A percentile compares a stretch with the other conserved stretches of the same genome.
These are phyloP conservation scores for Austroboletus niveus DNA, from an alignment of 1,284 basidiomycete species.

Conservation along the genomic window DNA sequence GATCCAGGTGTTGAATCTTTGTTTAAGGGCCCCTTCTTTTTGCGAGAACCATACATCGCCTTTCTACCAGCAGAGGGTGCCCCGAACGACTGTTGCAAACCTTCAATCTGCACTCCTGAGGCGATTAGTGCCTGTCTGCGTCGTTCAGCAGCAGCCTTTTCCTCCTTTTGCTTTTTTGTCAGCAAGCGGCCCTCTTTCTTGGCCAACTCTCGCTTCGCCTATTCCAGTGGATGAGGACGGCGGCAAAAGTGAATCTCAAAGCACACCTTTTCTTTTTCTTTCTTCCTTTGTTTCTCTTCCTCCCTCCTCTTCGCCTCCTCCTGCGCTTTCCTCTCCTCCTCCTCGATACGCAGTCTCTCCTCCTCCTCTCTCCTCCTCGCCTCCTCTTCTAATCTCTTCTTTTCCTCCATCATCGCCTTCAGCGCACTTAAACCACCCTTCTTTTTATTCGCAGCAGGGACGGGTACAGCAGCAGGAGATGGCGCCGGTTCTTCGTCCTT, in stretches of 20 bases:
- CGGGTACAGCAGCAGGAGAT: conserved; percentile 45
- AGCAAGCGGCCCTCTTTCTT: conserved; percentile 90
- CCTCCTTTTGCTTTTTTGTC: conserved; percentile 96
- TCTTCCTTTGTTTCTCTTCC: conserved; percentile 82
- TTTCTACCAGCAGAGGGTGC: conserved; percentile 57
- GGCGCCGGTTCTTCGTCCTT: conserved; percentile 65
- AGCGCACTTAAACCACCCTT: conserved; percentile 69
- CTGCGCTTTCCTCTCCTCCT: conserved; percentile 75
- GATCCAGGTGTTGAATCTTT: conserved; percentile 42
- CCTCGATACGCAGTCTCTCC: conserved; percentile 75
- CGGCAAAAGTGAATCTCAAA: conserved; percentile 3
- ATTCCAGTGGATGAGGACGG: conserved; percentile 10
- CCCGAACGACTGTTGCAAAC: conserved; percentile 60
- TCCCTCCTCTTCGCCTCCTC: conserved; percentile 77
- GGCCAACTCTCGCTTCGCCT: conserved; percentile 82
- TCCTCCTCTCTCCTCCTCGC: conserved; percentile 66
- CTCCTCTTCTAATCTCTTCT: conserved; percentile 85
- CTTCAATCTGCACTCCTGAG: conserved; percentile 90
- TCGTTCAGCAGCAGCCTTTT: conserved; percentile 88
- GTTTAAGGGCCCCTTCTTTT: conserved; percentile 66
- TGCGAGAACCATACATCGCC: conserved; percentile 80
- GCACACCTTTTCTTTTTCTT: conserved; percentile 87
- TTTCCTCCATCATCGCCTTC: conserved; percentile 87
- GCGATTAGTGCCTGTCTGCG: conserved; percentile 89
- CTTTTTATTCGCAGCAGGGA: conserved; percentile 63